Conservation (phyloP, 1,284 basidiomycete genomes). For the Leccinum subfulvum region DNA sequence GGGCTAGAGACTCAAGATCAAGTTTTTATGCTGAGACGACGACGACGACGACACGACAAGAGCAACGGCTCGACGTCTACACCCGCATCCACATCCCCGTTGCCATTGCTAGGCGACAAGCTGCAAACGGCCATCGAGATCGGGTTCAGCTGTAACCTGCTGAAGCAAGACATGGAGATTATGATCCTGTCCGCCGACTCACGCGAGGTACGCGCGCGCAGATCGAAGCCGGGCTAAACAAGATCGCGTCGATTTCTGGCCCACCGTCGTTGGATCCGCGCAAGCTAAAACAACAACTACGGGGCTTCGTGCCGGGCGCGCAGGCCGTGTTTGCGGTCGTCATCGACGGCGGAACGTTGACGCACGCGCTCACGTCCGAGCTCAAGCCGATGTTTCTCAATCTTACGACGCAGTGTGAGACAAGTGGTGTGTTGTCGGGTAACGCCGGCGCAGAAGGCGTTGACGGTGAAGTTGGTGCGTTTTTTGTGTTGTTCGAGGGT, state of each 20-base stretch:
- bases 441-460: conserved; percentile 93
- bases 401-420: conserved; percentile 93
- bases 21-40: not conserved
- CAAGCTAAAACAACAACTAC: conserved; percentile 31
- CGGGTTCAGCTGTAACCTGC: conserved; percentile 87
- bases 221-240: conserved; percentile 92
- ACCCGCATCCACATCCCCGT: not conserved
- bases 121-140: conserved; percentile 98
- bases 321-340: conserved; percentile 87
- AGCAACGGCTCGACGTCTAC: too few species aligned
- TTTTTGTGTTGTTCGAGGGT: not conserved
- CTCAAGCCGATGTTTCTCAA: conserved; percentile 88
- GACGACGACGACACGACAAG: too few species aligned
- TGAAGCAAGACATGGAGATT: conserved; percentile 90
- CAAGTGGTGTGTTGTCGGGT: conserved; percentile 96
- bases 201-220: conserved; percentile 76
- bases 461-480: conserved; percentile 88
- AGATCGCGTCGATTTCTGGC: conserved; percentile 81
- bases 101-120: conserved; percentile 78
- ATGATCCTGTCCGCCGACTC: conserved; percentile 94
- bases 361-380: conserved; percentile 75
- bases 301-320: conserved; percentile 67
- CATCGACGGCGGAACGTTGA: conserved; percentile 93
- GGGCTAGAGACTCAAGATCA: not conserved
- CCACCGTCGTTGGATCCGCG: conserved; percentile 57